Evolutionary conservation across 208 protist species (phyloP).

Genomic region (Wallacemonas sp.): DNA sequence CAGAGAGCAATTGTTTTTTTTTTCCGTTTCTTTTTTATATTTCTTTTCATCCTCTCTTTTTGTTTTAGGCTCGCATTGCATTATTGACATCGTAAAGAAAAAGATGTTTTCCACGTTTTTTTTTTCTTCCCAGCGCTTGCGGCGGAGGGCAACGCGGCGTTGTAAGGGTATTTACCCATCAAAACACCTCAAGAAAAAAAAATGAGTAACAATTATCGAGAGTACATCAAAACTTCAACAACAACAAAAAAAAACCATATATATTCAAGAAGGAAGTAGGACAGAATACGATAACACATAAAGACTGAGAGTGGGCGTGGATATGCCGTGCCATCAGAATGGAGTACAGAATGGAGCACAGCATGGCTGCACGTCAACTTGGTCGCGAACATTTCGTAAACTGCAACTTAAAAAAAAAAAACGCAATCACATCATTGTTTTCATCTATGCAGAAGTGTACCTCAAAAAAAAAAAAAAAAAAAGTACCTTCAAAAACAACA

Average conservation of each 20-base stretch:
- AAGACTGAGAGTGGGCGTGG: no score
- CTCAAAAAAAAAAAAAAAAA: not conserved
- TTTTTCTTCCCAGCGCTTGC: not conserved
- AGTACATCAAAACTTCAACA: not conserved
- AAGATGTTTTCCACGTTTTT: no score
- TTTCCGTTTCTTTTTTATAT: conserved; percentile 22
- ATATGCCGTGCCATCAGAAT: no score
- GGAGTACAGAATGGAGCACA: no score
- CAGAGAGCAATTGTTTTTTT: conserved; percentile 27
- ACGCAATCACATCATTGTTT: not conserved
- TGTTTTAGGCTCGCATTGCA: no score
- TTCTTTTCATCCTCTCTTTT: conserved; percentile 16
- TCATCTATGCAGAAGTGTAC: not conserved
- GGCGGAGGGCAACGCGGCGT: not conserved
- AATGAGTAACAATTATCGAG: no score
- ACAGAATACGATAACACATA: not conserved
- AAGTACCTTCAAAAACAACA: not conserved
- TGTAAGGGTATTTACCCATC: conserved; percentile 13
- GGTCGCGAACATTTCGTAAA: no score
- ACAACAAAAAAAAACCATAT: conserved; percentile 7
- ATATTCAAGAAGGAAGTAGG: not conserved
- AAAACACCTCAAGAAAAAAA: conserved; percentile 11
- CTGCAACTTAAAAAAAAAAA: not conserved
- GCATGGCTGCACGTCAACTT: no score
- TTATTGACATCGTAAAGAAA: no score